These are phyloP conservation scores for Cryptococcus floricola DNA, from an alignment of 1,284 basidiomycete species.

Conservation along the genomic window DNA sequence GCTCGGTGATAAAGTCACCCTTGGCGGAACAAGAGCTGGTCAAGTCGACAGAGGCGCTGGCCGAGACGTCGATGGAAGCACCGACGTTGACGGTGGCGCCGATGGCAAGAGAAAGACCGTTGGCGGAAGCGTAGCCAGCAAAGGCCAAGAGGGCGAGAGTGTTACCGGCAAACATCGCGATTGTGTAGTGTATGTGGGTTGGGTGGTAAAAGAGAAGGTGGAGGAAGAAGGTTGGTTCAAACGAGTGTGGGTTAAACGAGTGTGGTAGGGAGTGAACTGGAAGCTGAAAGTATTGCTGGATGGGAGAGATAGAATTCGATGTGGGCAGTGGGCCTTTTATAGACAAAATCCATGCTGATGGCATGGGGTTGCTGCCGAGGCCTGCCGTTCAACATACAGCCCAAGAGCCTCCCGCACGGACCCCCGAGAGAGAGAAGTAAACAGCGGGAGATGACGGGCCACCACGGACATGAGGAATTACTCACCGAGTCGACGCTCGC, in stretches of 20 bases:
- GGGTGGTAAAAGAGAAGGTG: too few relatives aligned
- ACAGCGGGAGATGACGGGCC: too few relatives aligned
- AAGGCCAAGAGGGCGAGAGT: conserved; percentile 15
- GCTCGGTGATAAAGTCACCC: conserved; percentile 17
- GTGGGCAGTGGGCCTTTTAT: neutral
- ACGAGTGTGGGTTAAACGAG: too few relatives aligned
- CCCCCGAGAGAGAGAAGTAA: too few relatives aligned
- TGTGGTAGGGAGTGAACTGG: neutral
- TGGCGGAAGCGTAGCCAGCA: conserved; percentile 12
- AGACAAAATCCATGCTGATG: too few relatives aligned
- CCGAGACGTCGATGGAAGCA: conserved; percentile 7
- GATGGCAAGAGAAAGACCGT: neutral
- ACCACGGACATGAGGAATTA: too few relatives aligned
- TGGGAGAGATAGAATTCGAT: neutral
- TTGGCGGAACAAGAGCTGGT: conserved; percentile 11
- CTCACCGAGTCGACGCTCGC: too few relatives aligned
- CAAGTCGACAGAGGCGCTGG: conserved; percentile 4
- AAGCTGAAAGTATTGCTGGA: neutral
- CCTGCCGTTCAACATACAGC: too few relatives aligned
- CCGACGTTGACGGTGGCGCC: conserved; percentile 17
- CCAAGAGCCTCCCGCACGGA: too few relatives aligned
- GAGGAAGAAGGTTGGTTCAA: too few relatives aligned
- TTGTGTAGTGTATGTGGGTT: neutral
- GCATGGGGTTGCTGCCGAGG: too few relatives aligned
- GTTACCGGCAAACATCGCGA: conserved; percentile 11